Conservation (phyloP, 208 protist species). For the Acanthamoeba quina region DNA sequence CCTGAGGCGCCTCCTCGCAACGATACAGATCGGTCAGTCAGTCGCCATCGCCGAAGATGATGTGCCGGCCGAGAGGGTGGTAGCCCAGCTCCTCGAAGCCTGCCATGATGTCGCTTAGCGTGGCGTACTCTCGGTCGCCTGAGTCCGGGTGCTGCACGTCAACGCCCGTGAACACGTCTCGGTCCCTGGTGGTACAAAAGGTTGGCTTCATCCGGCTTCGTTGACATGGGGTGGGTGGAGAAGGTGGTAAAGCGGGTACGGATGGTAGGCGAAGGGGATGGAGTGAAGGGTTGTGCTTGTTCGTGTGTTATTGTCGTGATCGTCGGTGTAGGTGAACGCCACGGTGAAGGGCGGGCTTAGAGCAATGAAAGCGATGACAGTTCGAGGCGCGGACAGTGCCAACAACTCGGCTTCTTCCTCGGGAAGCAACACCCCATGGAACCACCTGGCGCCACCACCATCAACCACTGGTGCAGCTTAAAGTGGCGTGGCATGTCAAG, state of each 20-base stretch:
- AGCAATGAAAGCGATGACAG: background rate
- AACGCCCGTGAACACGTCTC: background rate
- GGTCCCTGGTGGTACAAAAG: background rate
- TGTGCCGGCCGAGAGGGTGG: background rate
- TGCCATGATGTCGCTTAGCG: background rate
- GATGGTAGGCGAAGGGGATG: constrained; percentile 2
- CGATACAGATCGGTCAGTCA: background rate
- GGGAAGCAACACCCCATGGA: constrained; percentile 1
- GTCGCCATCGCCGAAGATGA: constrained; percentile 5
- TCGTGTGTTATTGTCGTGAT: background rate
- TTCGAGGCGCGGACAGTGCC: background rate
- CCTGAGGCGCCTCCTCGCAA: too few species aligned
- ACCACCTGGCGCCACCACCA: background rate
- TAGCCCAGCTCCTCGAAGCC: background rate
- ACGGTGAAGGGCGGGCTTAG: background rate
- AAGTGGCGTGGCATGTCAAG: too few species aligned
- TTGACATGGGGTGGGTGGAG: background rate
- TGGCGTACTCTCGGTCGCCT: background rate
- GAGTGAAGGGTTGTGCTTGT: background rate
- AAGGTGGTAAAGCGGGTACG: background rate
- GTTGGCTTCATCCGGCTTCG: background rate
- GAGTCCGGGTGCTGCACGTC: constrained; percentile 10
- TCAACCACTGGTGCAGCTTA: too few species aligned
- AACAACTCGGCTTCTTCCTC: background rate
- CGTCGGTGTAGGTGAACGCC: constrained; percentile 10